These are phyloP conservation scores for Leishmania arabica DNA, from an alignment of 208 protist genomes.

Conservation along the genomic window DNA sequence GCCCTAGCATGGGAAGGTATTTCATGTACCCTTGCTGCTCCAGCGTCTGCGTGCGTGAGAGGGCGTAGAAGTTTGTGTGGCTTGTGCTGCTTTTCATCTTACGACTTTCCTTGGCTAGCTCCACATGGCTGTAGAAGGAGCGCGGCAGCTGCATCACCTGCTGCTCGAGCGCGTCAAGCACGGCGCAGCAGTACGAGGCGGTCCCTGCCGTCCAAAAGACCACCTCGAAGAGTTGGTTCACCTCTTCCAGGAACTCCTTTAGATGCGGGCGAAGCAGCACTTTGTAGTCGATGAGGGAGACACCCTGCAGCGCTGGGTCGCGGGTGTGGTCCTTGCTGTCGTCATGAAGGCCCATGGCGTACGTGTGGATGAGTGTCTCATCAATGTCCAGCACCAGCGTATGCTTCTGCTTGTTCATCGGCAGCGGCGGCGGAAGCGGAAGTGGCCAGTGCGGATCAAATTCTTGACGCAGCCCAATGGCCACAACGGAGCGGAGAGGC, in stretches of 20 bases:
- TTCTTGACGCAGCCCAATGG: slow-evolving; percentile 52
- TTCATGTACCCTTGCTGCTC: slow-evolving; percentile 83
- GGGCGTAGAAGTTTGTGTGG: slow-evolving; percentile 83
- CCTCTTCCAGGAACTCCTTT: slow-evolving; percentile 73
- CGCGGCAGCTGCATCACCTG: slow-evolving; percentile 72
- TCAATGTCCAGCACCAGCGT: slow-evolving; percentile 92
- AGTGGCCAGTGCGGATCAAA: slow-evolving; percentile 69
- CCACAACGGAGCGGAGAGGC: slow-evolving; percentile 45
- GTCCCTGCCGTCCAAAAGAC: slow-evolving; percentile 90
- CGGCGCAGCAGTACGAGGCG: slow-evolving; percentile 80
- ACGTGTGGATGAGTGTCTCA: slow-evolving; percentile 82
- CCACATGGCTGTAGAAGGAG: slow-evolving; percentile 71
- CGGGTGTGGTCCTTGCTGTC: slow-evolving; percentile 9
- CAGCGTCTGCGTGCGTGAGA: slow-evolving; percentile 85
- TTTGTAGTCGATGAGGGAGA: slow-evolving; percentile 44
- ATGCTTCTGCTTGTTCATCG: slow-evolving; percentile 43
- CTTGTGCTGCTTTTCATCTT: slow-evolving; percentile 37
- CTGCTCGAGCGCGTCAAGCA: slow-evolving; percentile 77
- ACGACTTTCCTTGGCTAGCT: slow-evolving; percentile 41
- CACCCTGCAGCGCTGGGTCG: slow-evolving; percentile 21
- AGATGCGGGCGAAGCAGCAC: slow-evolving; percentile 69
- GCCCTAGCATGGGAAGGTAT: slow-evolving; percentile 87
- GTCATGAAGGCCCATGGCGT: slow-evolving; percentile 47
- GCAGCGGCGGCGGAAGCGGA: slow-evolving; percentile 62
- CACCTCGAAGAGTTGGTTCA: slow-evolving; percentile 81